Percentiles rank a stretch among this genome's conserved stretches.
These are phyloP conservation scores for Austroboletus novae-zelandiae DNA, from an alignment of 1,284 basidiomycete species.

Conservation along the genomic window DNA sequence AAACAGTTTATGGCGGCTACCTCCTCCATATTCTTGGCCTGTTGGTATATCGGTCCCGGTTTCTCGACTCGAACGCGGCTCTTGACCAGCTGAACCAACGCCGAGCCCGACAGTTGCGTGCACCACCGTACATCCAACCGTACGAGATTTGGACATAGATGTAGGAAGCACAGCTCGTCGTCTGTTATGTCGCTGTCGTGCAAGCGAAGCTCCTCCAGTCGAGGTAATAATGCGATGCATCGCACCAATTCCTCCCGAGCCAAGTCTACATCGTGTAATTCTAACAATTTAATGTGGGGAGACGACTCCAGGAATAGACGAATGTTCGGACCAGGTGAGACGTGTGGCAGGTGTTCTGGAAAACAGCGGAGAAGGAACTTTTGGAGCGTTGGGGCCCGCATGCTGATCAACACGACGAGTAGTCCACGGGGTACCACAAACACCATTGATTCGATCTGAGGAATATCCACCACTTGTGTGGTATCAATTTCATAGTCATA, in stretches of 20 bases:
- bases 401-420: constrained; percentile 42
- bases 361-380: constrained; percentile 44
- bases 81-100: constrained; percentile 48
- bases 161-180: constrained; percentile 41
- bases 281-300: constrained; percentile 47
- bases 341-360: constrained; percentile 13
- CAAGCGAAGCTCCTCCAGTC: constrained; percentile 49
- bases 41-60: background rate
- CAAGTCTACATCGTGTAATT: constrained; percentile 57
- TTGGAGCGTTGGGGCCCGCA: constrained; percentile 43
- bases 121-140: constrained; percentile 63
- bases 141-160: constrained; percentile 47
- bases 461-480: constrained; percentile 35
- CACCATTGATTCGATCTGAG: constrained; percentile 39
- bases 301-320: constrained; percentile 43
- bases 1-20: constrained; percentile 60
- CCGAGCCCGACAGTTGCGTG: constrained; percentile 49
- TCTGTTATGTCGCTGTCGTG: constrained; percentile 63
- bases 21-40: constrained; percentile 35
- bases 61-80: constrained; percentile 32
- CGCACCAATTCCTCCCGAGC: constrained; percentile 40
- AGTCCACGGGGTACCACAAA: constrained; percentile 43
- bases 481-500: constrained; percentile 35
- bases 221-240: constrained; percentile 40
- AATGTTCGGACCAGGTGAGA: constrained; percentile 38